These are phyloP conservation scores for Aureobasidium vineae DNA, from an alignment of 2,329 filamentous ascomycete species.

Conservation along the genomic window DNA sequence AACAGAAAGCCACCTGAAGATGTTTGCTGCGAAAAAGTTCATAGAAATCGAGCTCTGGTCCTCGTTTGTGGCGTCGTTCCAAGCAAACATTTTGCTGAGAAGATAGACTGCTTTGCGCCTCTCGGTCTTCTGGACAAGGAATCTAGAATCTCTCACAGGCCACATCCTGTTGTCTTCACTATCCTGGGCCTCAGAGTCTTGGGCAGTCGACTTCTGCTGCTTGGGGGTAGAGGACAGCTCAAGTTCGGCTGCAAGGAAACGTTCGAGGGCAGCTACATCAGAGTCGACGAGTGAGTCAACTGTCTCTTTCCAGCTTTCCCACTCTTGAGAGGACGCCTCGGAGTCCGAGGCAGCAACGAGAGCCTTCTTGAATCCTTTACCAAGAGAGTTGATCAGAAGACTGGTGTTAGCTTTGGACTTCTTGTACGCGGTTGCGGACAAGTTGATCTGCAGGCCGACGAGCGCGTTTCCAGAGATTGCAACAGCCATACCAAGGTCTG, in stretches of 20 bases:
- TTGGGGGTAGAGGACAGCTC: constrained; percentile 19
- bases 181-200: constrained; percentile 5
- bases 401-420: constrained; percentile 47
- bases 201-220: background rate
- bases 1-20: constrained; percentile 60
- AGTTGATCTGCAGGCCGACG: constrained; percentile 60
- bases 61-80: constrained; percentile 21
- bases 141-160: constrained; percentile 34
- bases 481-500: constrained; percentile 64
- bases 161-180: constrained; percentile 11
- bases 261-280: constrained; percentile 34
- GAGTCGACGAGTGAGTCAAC: constrained; percentile 32
- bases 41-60: constrained; percentile 39
- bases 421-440: constrained; percentile 38
- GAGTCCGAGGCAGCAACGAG: background rate
- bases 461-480: constrained; percentile 63
- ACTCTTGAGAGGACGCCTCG: constrained; percentile 22
- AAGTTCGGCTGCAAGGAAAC: constrained; percentile 35
- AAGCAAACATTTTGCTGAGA: constrained; percentile 50
- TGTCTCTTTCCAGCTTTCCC: constrained; percentile 35
- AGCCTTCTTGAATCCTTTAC: constrained; percentile 56
- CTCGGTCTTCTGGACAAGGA: constrained; percentile 57
- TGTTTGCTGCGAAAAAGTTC: constrained; percentile 49
- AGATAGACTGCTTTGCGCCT: constrained; percentile 62
- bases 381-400: constrained; percentile 70